phyloP scores from a whole-genome alignment of 345 rosid genomes.

The Corchorus olitorius region DNA sequence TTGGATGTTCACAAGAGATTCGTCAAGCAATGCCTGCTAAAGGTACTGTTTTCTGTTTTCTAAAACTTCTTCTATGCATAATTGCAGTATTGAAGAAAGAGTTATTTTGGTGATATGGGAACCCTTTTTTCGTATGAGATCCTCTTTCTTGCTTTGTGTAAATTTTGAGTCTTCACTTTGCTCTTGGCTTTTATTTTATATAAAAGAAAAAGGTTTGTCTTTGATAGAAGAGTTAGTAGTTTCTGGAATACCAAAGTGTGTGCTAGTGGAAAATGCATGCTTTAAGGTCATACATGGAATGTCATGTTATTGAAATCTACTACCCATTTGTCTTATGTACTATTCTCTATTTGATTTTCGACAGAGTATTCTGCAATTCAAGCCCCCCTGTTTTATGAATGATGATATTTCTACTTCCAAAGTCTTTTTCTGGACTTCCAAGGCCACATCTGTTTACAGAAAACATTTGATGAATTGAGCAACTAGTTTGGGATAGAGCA shows the following conservation, averaged over 20 bases:
- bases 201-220: background rate
- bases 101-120: no score
- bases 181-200: background rate
- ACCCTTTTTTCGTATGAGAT: background rate
- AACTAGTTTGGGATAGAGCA: background rate
- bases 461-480: background rate
- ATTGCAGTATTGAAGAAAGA: no score
- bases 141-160: background rate
- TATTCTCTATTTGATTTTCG: background rate
- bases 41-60: constrained; percentile 36
- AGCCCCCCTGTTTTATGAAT: background rate
- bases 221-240: background rate
- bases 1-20: constrained; percentile 80
- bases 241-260: background rate
- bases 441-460: background rate
- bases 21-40: constrained; percentile 56
- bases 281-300: background rate
- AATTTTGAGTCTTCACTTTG: background rate
- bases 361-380: background rate
- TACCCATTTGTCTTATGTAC: background rate
- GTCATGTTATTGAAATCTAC: background rate
- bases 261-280: background rate
- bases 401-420: background rate
- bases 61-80: no score
- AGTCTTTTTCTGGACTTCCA: background rate